Evolutionary conservation across 306 rosid genomes (phyloP).

Genomic region (Echinosophora koreensis): DNA sequence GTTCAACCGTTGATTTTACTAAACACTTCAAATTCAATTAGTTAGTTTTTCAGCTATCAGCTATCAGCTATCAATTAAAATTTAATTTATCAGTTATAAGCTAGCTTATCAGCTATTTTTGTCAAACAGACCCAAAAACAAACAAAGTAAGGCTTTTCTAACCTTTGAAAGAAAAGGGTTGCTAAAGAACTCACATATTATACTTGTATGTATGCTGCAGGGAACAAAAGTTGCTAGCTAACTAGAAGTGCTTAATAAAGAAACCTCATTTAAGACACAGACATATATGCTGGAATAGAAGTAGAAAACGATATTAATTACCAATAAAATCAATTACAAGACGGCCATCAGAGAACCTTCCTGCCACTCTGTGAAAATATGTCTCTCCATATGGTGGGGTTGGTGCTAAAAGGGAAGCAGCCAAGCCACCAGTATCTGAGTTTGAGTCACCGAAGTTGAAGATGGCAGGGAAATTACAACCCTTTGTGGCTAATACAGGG

Average conservation of each 20-base stretch:
- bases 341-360: constrained; percentile 57
- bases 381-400: constrained; percentile 60
- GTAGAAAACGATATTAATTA: not conserved
- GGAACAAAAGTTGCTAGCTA: not conserved
- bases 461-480: constrained; percentile 59
- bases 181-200: not conserved
- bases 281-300: not conserved
- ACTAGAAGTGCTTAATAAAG: not conserved
- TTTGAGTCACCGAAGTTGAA: constrained; percentile 68
- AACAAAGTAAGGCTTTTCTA: not conserved
- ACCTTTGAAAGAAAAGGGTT: not conserved
- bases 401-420: constrained; percentile 32
- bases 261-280: not conserved
- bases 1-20: no score
- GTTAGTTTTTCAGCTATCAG: no score
- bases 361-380: constrained; percentile 43
- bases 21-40: no score
- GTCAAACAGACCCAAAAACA: no score
- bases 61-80: no score
- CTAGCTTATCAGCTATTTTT: no score
- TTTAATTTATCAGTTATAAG: no score
- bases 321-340: constrained; percentile 57
- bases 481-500: constrained; percentile 29
- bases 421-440: constrained; percentile 61
- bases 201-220: not conserved